Conservation (phyloP, 495 filamentous ascomycete genomes). For the Talaromyces wortmannii region DNA sequence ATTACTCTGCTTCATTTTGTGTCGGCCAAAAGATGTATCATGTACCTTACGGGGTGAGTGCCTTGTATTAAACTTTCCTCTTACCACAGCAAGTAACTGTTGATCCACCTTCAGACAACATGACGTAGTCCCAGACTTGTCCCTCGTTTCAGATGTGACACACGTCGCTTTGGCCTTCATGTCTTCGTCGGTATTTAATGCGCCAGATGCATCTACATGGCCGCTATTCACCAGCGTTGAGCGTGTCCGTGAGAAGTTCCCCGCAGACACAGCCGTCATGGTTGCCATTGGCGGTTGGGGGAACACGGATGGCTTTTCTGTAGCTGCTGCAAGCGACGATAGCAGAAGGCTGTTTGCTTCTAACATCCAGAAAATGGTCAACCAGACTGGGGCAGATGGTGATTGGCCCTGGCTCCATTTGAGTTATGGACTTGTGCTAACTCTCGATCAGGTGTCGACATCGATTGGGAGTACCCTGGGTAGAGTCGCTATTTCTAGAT, state of each 20-base stretch:
- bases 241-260: slow-evolving; percentile 50
- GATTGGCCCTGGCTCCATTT: slow-evolving; percentile 11
- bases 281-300: slow-evolving; percentile 73
- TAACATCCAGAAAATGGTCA: slow-evolving; percentile 57
- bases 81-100: background rate
- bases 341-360: slow-evolving; percentile 51
- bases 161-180: slow-evolving; percentile 70
- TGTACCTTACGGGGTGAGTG: slow-evolving; percentile 54
- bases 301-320: slow-evolving; percentile 54
- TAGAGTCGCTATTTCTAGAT: slow-evolving; percentile 12
- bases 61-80: background rate
- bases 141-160: slow-evolving; percentile 41
- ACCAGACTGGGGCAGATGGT: slow-evolving; percentile 56
- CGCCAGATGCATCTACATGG: slow-evolving; percentile 32
- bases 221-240: slow-evolving; percentile 55
- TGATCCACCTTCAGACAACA: slow-evolving; percentile 35
- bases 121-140: slow-evolving; percentile 35
- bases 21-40: slow-evolving; percentile 25
- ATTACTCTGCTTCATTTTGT: background rate
- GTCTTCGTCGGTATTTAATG: slow-evolving; percentile 51
- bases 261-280: slow-evolving; percentile 53
- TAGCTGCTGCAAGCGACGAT: slow-evolving; percentile 44
- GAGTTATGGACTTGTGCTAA: slow-evolving; percentile 7
- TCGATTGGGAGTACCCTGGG: slow-evolving; percentile 79
- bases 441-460: slow-evolving; percentile 41